phyloP scores from a whole-genome alignment of 2,329 filamentous ascomycete genomes.

The Dissoconium aciculare region DNA sequence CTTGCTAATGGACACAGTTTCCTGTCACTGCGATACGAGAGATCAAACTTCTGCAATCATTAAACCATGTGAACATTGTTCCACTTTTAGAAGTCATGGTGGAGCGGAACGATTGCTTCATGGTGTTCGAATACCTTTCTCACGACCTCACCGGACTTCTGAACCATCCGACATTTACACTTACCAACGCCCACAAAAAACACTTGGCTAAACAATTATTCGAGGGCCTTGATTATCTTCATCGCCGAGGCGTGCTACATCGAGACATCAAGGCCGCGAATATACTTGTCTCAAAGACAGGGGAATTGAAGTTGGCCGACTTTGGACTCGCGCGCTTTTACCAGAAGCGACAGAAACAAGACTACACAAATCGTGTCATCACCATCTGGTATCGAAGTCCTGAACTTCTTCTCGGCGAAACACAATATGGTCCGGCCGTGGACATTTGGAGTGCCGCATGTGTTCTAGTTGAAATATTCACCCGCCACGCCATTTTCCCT shows the following conservation, averaged over 20 bases:
- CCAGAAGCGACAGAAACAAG: conserved; percentile 74
- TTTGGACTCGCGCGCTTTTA: conserved; percentile 96
- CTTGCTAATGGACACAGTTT: conserved; percentile 36
- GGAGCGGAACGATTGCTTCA: conserved; percentile 95
- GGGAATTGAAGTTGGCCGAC: conserved; percentile 82
- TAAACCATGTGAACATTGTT: conserved; percentile 71
- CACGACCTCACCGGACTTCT: conserved; percentile 90
- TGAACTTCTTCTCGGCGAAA: conserved; percentile 80
- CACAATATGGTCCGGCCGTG: conserved; percentile 74
- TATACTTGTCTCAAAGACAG: conserved; percentile 80
- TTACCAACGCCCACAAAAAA: conserved; percentile 78
- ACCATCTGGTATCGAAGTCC: conserved; percentile 96
- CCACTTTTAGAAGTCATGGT: conserved; percentile 88
- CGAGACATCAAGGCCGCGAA: conserved; percentile 98
- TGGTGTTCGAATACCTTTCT: conserved; percentile 97
- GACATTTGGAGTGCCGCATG: conserved; percentile 97
- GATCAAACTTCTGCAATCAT: conserved; percentile 78
- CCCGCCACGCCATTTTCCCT: conserved; percentile 80
- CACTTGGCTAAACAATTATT: conserved; percentile 87
- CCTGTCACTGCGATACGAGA: conserved; percentile 82
- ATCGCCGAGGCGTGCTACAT: conserved; percentile 83
- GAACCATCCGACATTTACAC: conserved; percentile 81
- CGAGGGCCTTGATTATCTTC: conserved; percentile 83
- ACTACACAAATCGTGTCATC: conserved; percentile 97
- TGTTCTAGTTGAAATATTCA: conserved; percentile 94